A percentile compares a stretch with the other conserved stretches of the same genome.
Evolutionary conservation across 495 filamentous ascomycete species (phyloP).

Genomic region (Usnea hakonensis): DNA sequence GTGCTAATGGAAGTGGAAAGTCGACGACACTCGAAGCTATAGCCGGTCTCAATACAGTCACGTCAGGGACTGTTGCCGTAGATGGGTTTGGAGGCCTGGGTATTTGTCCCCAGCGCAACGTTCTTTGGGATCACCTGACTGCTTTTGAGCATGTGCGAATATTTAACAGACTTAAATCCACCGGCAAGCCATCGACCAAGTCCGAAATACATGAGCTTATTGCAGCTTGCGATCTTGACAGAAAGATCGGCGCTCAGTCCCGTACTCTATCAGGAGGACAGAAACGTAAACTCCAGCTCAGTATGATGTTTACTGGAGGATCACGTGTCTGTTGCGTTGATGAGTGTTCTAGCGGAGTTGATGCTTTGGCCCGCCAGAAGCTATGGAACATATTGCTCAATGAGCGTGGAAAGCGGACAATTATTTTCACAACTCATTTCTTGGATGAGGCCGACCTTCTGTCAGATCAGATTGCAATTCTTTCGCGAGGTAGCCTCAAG

Average conservation of each 20-base stretch:
- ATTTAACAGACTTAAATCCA: constrained; percentile 70
- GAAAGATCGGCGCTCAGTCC: constrained; percentile 58
- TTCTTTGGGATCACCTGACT: constrained; percentile 78
- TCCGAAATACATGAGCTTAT: constrained; percentile 53
- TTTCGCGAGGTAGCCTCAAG: constrained; percentile 63
- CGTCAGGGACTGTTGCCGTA: constrained; percentile 62
- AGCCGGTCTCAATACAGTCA: constrained; percentile 65
- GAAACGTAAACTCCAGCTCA: constrained; percentile 82
- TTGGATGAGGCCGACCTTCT: constrained; percentile 71
- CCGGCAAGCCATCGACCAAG: constrained; percentile 41
- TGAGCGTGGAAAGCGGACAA: constrained; percentile 67
- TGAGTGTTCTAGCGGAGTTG: constrained; percentile 75
- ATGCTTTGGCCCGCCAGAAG: constrained; percentile 71
- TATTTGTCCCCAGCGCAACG: constrained; percentile 83
- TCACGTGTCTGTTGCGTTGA: constrained; percentile 80
- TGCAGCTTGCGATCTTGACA: constrained; percentile 56
- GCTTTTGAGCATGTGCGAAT: constrained; percentile 72
- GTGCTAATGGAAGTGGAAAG: constrained; percentile 83
- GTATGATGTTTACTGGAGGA: constrained; percentile 89
- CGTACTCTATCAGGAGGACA: constrained; percentile 77
- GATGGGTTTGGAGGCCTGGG: constrained; percentile 69
- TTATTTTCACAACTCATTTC: constrained; percentile 81
- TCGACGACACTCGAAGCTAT: constrained; percentile 81
- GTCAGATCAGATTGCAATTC: constrained; percentile 68
- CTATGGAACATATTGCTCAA: constrained; percentile 85